A percentile compares a stretch with the other conserved stretches of the same genome.
These are phyloP conservation scores for Spergularia marina DNA, from an alignment of 148 eudicot species.

Conservation along the genomic window DNA sequence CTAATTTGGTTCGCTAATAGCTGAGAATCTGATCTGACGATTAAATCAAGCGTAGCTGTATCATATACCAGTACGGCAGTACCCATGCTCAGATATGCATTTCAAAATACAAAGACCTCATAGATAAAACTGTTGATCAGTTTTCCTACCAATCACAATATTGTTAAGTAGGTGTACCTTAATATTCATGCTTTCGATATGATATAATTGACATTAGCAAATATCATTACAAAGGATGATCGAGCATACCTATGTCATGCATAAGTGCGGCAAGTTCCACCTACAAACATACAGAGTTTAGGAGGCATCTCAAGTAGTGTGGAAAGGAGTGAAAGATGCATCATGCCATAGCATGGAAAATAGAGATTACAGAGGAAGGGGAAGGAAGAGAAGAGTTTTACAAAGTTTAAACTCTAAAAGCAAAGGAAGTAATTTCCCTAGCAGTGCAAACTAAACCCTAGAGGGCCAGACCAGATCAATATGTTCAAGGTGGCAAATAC, in stretches of 20 bases:
- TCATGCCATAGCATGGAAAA: too few species aligned
- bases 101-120: not conserved
- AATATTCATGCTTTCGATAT: not conserved
- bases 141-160: too few species aligned
- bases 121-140: not conserved
- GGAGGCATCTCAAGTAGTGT: not conserved
- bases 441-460: too few species aligned
- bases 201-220: not conserved
- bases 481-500: too few species aligned
- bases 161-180: too few species aligned
- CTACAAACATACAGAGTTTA: conserved; percentile 33
- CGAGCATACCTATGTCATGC: conserved; percentile 72
- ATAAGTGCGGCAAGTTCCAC: conserved; percentile 97
- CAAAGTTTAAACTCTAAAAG: too few species aligned
- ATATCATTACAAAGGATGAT: not conserved
- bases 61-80: not conserved
- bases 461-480: too few species aligned
- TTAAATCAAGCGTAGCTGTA: not conserved
- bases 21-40: too few species aligned
- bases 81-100: not conserved
- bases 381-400: too few species aligned
- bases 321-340: not conserved
- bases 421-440: too few species aligned
- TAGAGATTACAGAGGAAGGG: too few species aligned
- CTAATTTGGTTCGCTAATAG: too few species aligned